Conservation (phyloP, 225 moss, liverwort and hornwort genomes). For the Pleurozium schreberi region DNA sequence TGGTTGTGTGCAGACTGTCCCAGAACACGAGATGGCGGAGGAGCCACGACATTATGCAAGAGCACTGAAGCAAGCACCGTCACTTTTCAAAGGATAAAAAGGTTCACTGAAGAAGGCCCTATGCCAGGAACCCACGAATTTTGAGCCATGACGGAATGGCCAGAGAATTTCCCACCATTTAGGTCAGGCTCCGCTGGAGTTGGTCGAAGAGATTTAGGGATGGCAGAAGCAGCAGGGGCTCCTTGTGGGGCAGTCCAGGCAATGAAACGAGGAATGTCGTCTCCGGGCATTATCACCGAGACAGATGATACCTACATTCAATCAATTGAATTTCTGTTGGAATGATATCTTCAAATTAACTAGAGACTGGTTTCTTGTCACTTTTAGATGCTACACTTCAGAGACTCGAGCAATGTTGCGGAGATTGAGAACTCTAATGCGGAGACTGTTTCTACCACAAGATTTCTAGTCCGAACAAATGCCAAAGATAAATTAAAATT, state of each 20-base stretch:
- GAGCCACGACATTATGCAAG: conserved; percentile 22
- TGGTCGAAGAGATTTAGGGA: not conserved
- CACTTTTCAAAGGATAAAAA: not conserved
- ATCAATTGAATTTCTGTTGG: not conserved
- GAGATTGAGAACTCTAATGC: not conserved
- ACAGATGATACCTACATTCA: conserved; percentile 13
- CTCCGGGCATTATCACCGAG: conserved; percentile 36
- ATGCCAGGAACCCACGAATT: not conserved
- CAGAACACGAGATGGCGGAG: conserved; percentile 39
- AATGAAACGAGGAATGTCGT: conserved; percentile 25
- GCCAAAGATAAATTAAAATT: not conserved
- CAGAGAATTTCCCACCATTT: not conserved
- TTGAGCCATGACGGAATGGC: not conserved
- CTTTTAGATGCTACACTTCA: not conserved
- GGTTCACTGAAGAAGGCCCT: not conserved
- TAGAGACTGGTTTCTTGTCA: not conserved
- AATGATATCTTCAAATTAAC: not conserved
- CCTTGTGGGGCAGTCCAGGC: conserved; percentile 21
- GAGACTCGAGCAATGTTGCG: not conserved
- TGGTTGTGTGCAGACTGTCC: conserved; percentile 3
- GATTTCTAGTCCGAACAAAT: not conserved
- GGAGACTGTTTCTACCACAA: not conserved
- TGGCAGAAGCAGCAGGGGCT: not conserved
- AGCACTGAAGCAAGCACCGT: not conserved
- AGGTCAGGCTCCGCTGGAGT: not conserved